Base-by-base conservation (phyloP, 202 grass and related monocot genomes). In the Zoysia matrella region DNA sequence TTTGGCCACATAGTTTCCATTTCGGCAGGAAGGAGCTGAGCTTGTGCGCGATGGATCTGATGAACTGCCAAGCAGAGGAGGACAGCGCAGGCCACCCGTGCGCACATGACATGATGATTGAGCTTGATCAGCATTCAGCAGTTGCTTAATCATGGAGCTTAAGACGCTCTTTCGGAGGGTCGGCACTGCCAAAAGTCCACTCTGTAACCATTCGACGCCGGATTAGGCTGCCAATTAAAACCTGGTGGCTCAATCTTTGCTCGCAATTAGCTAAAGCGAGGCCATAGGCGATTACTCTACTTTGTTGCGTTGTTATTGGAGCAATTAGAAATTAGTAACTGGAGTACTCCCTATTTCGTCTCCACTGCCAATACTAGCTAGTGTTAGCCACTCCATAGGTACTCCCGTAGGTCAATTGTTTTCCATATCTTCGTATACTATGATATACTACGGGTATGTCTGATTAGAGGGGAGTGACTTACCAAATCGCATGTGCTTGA, bases 21-120 rank as follows among this genome's bases (percentile, higher is more conserved):
- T 81, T 76, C 0, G 46, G 8, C 22, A 52, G n/a, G 52, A 49
- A 55, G 22, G 22, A 22, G 22, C 61, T 63, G 71, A 22, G 22
- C 22, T 22, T 22, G 5, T 39, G 74, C 44, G 42, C 47, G 73
- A 69, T 57, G 78, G 68, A 89, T 74, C 60, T 40, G 40, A 16
- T 48, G 10, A 47, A 10, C 2, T 63, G 83, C 41, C 83, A 65
- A 82, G 36, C 62, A 86, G 74, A 90, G 86, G 58, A 90, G 55
- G 83, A 83, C 22, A 83, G 63, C 63, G 18, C 62, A 86, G 64
- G 63, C 69, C 83, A 75, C 79, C 62, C 79, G 22, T 90, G 88
- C 65, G 88, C 88, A 90, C 79, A 83, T 83, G 88, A 63, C 83
- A 86, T 57, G 83, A 82, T 86, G 73, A 86, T 79, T 69, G 75